A percentile compares a stretch with the other conserved stretches of the same genome.
Conservation (phyloP, 140 eudicot species). For the Bidens hawaiensis region DNA sequence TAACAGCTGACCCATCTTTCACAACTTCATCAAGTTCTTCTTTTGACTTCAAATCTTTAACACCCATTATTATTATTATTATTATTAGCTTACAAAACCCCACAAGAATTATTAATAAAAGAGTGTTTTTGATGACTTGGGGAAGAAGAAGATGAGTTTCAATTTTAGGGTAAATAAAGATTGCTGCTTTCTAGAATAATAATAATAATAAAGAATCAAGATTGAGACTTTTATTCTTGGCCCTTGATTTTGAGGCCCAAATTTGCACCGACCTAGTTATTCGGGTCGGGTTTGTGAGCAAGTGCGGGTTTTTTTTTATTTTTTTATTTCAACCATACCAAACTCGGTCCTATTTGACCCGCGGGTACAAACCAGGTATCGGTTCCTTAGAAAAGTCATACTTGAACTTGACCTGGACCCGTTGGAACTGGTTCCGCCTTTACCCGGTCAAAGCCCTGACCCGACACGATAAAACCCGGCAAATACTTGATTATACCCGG, state of each 20-base stretch:
- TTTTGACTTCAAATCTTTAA: slow-evolving; percentile 77
- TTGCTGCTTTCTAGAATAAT: too few species aligned
- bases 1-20: slow-evolving; percentile 40
- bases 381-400: too few species aligned
- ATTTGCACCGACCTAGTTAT: neutral
- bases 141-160: neutral
- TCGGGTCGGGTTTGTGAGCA: neutral
- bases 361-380: too few species aligned
- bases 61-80: slow-evolving; percentile 37
- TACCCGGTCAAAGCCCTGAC: too few species aligned
- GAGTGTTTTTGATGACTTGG: slow-evolving; percentile 15
- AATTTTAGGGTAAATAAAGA: slow-evolving; percentile 14
- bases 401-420: too few species aligned
- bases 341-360: too few species aligned
- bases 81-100: slow-evolving; percentile 8
- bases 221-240: slow-evolving; percentile 12
- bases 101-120: neutral
- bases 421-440: too few species aligned
- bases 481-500: too few species aligned
- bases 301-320: neutral
- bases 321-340: too few species aligned
- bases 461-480: too few species aligned
- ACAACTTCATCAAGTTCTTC: slow-evolving; percentile 55
- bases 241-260: slow-evolving; percentile 19
- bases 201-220: slow-evolving; percentile 17